phyloP scores from a whole-genome alignment of 495 filamentous ascomycete genomes.

The Talaromyces thailandensis region DNA sequence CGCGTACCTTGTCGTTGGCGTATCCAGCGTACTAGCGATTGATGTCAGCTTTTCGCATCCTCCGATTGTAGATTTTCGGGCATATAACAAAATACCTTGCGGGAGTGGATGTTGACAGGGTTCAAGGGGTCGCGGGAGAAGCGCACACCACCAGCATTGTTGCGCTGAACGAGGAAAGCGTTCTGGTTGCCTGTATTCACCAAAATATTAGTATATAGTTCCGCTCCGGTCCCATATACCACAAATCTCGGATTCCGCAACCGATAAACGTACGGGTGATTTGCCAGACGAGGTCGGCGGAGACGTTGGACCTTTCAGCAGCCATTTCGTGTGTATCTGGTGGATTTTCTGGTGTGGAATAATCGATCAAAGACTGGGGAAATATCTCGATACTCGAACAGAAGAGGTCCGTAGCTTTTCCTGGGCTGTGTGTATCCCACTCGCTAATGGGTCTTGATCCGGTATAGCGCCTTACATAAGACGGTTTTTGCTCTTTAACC shows the following conservation, averaged over 20 bases:
- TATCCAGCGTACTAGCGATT: constrained; percentile 69
- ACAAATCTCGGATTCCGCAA: not conserved
- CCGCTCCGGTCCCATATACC: not conserved
- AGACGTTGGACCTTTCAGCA: constrained; percentile 52
- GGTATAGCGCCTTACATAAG: constrained; percentile 2
- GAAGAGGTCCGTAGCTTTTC: not conserved
- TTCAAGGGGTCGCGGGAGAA: constrained; percentile 94
- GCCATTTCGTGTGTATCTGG: constrained; percentile 22
- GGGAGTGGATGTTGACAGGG: constrained; percentile 76
- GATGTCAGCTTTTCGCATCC: constrained; percentile 8
- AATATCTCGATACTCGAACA: not conserved
- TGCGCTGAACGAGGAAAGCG: constrained; percentile 84
- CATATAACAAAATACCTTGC: constrained; percentile 56
- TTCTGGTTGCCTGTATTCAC: constrained; percentile 59
- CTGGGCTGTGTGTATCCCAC: not conserved
- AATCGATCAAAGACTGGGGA: not conserved
- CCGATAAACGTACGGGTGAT: constrained; percentile 60
- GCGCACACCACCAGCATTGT: constrained; percentile 60
- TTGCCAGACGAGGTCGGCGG: constrained; percentile 86
- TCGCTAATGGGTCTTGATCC: constrained; percentile 5
- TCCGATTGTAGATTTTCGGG: not conserved
- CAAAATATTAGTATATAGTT: not conserved
- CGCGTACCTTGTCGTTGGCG: constrained; percentile 80
- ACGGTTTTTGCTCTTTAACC: not conserved
- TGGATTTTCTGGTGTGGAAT: not conserved